These are phyloP conservation scores for Carex scoparia DNA, from an alignment of 176 grass and related monocot genomes.

Conservation along the genomic window DNA sequence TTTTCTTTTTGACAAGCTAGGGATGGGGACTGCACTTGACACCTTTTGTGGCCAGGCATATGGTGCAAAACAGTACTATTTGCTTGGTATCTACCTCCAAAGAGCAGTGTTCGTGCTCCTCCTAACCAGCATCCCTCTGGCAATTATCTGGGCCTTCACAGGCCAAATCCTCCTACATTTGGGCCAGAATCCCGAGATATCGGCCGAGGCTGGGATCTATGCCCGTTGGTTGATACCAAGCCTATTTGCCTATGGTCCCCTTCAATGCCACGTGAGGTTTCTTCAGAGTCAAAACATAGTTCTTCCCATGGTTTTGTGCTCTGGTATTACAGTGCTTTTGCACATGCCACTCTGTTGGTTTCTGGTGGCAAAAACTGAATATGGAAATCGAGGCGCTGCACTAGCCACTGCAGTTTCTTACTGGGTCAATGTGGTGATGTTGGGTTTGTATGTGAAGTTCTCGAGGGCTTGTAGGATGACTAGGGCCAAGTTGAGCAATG, in stretches of 20 bases:
- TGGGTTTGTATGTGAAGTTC: constrained; percentile 64
- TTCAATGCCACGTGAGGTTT: constrained; percentile 84
- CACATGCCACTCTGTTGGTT: constrained; percentile 65
- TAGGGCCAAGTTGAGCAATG: constrained; percentile 51
- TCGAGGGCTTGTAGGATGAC: constrained; percentile 51
- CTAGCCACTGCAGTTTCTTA: constrained; percentile 68
- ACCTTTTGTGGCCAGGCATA: constrained; percentile 77
- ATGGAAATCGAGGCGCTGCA: constrained; percentile 65
- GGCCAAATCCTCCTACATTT: constrained; percentile 49
- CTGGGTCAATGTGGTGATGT: constrained; percentile 60
- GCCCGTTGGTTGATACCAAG: constrained; percentile 63
- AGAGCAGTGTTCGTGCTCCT: constrained; percentile 68
- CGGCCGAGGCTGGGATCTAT: constrained; percentile 55
- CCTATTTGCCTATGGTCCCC: constrained; percentile 81
- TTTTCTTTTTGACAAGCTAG: constrained; percentile 46
- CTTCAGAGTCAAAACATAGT: constrained; percentile 81
- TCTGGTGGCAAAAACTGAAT: constrained; percentile 41
- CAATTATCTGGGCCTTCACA: constrained; percentile 55
- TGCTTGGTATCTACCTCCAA: constrained; percentile 60
- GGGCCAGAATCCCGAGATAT: constrained; percentile 92
- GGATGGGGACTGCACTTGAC: constrained; percentile 75
- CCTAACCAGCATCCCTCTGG: constrained; percentile 45
- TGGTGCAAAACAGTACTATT: constrained; percentile 54
- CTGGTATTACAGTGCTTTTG: constrained; percentile 50
- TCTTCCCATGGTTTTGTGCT: constrained; percentile 56